Conservation (phyloP, 2,329 filamentous ascomycete species). For the Cercospora sp. region DNA sequence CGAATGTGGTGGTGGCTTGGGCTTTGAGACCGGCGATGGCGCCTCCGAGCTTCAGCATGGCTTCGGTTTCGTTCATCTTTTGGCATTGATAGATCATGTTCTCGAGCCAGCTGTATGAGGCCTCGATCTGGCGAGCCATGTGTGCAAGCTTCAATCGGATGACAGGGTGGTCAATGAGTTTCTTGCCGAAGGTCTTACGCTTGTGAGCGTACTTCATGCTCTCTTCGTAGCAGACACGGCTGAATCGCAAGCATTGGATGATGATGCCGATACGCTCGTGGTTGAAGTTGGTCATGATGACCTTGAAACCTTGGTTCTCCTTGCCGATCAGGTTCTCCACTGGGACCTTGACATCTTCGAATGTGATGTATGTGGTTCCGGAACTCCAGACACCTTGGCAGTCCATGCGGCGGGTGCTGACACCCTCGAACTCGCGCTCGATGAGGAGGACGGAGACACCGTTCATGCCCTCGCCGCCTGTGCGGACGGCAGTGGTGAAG, state of each 20-base stretch:
- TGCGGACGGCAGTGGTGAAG: constrained; percentile 95
- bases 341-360: constrained; percentile 98
- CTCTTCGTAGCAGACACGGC: constrained; percentile 95
- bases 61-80: constrained; percentile 90
- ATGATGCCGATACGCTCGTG: constrained; percentile 98
- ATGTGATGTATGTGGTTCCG: constrained; percentile 95
- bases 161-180: constrained; percentile 88
- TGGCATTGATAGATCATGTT: constrained; percentile 90
- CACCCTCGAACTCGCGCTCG: constrained; percentile 79
- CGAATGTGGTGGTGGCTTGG: constrained; percentile 89
- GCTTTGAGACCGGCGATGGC: constrained; percentile 94
- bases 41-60: constrained; percentile 92
- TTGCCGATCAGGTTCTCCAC: constrained; percentile 99
- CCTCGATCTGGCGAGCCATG: constrained; percentile 98
- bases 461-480: constrained; percentile 78
- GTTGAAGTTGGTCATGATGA: constrained; percentile 99
- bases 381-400: constrained; percentile 96
- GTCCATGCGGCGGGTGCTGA: constrained; percentile 93
- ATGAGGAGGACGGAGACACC: constrained; percentile 89
- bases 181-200: constrained; percentile 93
- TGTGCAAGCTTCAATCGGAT: constrained; percentile 88
- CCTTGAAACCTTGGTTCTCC: constrained; percentile 96
- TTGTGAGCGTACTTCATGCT: constrained; percentile 96
- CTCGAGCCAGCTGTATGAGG: constrained; percentile 95
- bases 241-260: constrained; percentile 94